phyloP scores from a whole-genome alignment of 495 filamentous ascomycete species.

The Neurospora sp. region DNA sequence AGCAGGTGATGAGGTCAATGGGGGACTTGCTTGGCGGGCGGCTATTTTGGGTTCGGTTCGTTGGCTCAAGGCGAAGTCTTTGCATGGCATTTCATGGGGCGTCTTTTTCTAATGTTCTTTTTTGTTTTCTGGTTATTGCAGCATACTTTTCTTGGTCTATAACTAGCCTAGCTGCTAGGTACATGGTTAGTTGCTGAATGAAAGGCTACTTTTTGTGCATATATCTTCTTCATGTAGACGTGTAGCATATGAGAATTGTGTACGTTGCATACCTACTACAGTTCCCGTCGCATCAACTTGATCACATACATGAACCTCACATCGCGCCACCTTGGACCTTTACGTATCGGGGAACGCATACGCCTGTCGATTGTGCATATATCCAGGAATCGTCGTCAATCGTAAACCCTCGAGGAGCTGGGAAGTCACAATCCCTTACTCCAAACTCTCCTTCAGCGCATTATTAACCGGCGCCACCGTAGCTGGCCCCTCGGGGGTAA shows the following conservation, averaged over 20 bases:
- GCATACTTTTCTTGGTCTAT: not conserved
- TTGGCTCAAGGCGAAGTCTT: not conserved
- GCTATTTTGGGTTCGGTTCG: not conserved
- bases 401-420: not conserved
- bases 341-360: not conserved
- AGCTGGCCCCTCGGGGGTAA: conserved; percentile 78
- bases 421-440: not conserved
- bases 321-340: not conserved
- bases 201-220: not conserved
- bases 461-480: conserved; percentile 63
- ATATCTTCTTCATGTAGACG: not conserved
- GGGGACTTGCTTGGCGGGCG: not conserved
- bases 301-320: not conserved
- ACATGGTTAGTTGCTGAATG: not conserved
- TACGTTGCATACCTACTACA: not conserved
- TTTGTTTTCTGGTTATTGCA: not conserved
- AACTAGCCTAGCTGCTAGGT: not conserved
- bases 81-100: not conserved
- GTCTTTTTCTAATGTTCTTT: not conserved
- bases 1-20: not conserved
- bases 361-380: not conserved
- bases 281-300: not conserved
- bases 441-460: conserved; percentile 29
- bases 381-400: not conserved
- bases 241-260: too few species aligned